Base-by-base conservation (phyloP, 2,329 filamentous ascomycete genomes). In the Tolypocladium album region DNA sequence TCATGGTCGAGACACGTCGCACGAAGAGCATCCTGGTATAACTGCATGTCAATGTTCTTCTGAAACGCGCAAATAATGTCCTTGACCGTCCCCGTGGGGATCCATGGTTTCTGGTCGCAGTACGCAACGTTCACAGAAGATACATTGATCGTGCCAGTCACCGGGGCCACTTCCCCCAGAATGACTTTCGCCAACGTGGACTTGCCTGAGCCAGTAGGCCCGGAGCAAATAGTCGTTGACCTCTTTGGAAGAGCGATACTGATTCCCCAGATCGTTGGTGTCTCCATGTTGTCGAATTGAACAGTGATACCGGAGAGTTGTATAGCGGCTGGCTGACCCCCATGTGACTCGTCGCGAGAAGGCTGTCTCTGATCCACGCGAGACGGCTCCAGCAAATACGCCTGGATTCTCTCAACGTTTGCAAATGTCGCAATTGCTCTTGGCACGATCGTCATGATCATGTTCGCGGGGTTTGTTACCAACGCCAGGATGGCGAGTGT, bases 371-470 rank as follows among this genome's bases (percentile, higher is more conserved):
- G 45, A 27, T 50, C 45, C 27, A 50, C 15, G 13, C 45, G 45
- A 31, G 24, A 31, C 7, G 24, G 45, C 24, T 50, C 45, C 24
- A 50, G 45, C 24, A 50, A 50, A n/a, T 50, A 50, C 45, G 45
- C 31, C 6, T 50, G 45, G 15, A 50, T 50, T 20, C 45, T 50
- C 45, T 50, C 45, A 17, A 50, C 3, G 15, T 50, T 50, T 31
- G 45, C 45, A 31, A 50, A 50, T 7, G 1, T 58, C 38, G 42
- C 55, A 56, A 56, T 20, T 13, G 55, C 55, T 56, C 38, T 22
- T 0, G 63, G 63, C 6, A 63, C 56, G 39, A 64, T 62, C 12
- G 63, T 62, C 63, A 64, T 64, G 50, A 64, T 59, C 63, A 64
- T 63, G 59, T 64, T 64, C n/a, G 63, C 63, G 4, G 63, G 61